A percentile compares a stretch with the other conserved stretches of the same genome.
Conservation (phyloP, 2,329 filamentous ascomycete genomes). For the Aspergillus pseudonomiae region DNA sequence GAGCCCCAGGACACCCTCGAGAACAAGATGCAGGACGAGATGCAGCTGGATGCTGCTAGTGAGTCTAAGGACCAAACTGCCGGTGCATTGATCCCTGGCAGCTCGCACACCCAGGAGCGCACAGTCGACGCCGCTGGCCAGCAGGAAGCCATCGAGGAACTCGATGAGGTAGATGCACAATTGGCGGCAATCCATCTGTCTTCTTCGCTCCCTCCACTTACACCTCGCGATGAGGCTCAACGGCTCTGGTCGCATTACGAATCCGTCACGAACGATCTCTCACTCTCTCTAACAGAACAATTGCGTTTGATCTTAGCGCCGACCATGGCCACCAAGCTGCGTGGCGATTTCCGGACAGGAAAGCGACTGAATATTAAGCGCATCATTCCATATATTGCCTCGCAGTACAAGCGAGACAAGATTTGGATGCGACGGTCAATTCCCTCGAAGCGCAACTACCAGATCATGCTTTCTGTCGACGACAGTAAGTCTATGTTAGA, state of each 20-base stretch:
- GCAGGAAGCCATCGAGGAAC: conserved; percentile 49
- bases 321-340: conserved; percentile 92
- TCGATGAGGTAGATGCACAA: conserved; percentile 54
- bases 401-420: conserved; percentile 97
- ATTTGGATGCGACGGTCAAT: conserved; percentile 97
- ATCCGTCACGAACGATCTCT: conserved; percentile 78
- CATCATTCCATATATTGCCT: conserved; percentile 99
- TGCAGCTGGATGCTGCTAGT: conserved; percentile 41
- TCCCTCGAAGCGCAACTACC: conserved; percentile 91
- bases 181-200: conserved; percentile 74
- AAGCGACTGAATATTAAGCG: conserved; percentile 99
- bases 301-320: conserved; percentile 93
- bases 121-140: conserved; percentile 35
- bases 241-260: conserved; percentile 86
- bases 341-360: conserved; percentile 93
- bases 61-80: conserved; percentile 43
- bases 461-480: conserved; percentile 96
- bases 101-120: conserved; percentile 38
- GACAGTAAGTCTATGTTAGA: conserved; percentile 95
- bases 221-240: conserved; percentile 62
- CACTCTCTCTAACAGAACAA: conserved; percentile 87
- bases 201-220: conserved; percentile 49
- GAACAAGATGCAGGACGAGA: conserved; percentile 54
- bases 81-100: conserved; percentile 58
- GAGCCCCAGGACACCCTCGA: conserved; percentile 41